These are phyloP conservation scores for Epichloe typhina DNA, from an alignment of 2,329 filamentous ascomycete species.

Conservation along the genomic window DNA sequence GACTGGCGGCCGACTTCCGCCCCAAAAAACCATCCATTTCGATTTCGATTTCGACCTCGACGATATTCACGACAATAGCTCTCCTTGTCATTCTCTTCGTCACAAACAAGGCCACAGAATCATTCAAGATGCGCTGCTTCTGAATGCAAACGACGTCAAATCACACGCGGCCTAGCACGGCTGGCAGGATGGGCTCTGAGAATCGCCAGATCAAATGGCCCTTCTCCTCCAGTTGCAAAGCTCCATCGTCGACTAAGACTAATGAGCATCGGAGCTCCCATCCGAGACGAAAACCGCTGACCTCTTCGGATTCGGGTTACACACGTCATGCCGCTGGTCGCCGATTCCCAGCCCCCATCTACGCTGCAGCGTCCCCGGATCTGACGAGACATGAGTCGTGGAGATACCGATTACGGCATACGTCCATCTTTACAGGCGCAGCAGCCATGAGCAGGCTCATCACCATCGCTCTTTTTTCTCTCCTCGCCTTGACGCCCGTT, in stretches of 20 bases:
- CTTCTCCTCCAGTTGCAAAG: not conserved
- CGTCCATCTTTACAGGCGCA: not conserved
- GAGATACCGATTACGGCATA: not conserved
- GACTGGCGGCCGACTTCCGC: no score
- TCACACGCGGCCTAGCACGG: slow-evolving; percentile 6
- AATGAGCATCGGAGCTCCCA: not conserved
- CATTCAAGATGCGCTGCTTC: slow-evolving; percentile 12
- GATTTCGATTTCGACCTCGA: not conserved
- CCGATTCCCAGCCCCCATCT: not conserved
- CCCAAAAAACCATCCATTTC: not conserved
- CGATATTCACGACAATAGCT: not conserved
- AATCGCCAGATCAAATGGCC: not conserved
- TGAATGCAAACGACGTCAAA: slow-evolving; percentile 9
- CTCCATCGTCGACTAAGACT: not conserved
- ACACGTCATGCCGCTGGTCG: not conserved
- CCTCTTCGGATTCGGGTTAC: not conserved
- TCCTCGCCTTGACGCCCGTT: slow-evolving; percentile 27
- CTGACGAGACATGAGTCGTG: not conserved
- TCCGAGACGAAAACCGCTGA: not conserved
- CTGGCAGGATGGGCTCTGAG: slow-evolving; percentile 5
- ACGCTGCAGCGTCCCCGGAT: not conserved
- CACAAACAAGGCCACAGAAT: not conserved
- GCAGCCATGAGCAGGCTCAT: slow-evolving; percentile 13
- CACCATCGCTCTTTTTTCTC: slow-evolving; percentile 24
- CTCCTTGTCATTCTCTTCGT: no score